These are phyloP conservation scores for Corymbia citriodora DNA, from an alignment of 441 rosid species.

Conservation along the genomic window DNA sequence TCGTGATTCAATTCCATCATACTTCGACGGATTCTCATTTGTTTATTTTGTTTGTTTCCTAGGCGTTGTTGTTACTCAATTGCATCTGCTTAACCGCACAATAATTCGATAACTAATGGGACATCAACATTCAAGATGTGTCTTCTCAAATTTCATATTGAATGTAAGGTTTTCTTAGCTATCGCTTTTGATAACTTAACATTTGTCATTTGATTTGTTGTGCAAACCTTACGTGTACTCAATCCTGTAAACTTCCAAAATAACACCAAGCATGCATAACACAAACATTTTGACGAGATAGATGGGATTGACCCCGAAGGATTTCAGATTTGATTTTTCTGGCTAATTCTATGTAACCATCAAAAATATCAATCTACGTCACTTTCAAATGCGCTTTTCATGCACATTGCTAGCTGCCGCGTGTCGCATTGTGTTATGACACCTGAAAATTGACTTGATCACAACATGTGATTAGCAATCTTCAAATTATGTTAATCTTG, in stretches of 20 bases:
- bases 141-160: too few species aligned
- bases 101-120: too few species aligned
- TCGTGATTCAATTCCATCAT: too few species aligned
- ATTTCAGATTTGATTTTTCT: neutral
- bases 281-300: neutral
- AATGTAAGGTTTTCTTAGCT: neutral
- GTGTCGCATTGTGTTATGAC: neutral
- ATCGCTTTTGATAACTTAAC: neutral
- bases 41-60: too few species aligned
- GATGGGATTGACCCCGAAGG: neutral
- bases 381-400: neutral
- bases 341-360: neutral
- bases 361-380: too few species aligned
- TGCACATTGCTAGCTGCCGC: neutral
- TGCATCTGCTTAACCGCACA: neutral
- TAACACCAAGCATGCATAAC: neutral
- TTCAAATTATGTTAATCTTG: too few species aligned
- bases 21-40: rapidly evolving
- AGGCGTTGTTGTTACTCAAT: neutral
- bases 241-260: neutral
- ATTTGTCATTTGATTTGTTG: neutral
- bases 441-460: neutral
- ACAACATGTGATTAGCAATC: neutral
- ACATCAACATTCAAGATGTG: too few species aligned
- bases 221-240: neutral